Evolutionary conservation across 352 stramenopile species (phyloP), one percentile per base, ranked within the genome.

Genomic region (Pythium dissotocum): DNA sequence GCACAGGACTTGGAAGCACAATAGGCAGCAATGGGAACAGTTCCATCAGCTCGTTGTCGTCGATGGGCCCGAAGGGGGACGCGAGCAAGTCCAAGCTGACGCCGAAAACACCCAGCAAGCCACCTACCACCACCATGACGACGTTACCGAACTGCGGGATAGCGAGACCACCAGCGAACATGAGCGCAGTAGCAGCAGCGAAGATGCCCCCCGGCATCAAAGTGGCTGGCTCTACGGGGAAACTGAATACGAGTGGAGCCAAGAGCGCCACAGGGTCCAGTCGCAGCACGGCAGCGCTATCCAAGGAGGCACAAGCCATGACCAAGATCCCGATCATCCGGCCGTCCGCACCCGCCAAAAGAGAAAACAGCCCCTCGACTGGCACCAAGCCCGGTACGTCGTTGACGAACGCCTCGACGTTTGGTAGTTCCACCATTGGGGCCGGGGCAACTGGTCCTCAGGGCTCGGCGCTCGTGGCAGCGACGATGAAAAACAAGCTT

Each of bases 281-380:
- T 10, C 70, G 83, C 32, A 78, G 59, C 24, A 77, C 66, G 21
- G 73, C 78, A 4, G 75, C 76, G 7, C 42, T 82, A 6, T 67
- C 75, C 1, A 90, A 89, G n/a, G 82, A 91, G 30, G 38, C 69
- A 0, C 72, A 69, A 12, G 48, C 57, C 6, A 78, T 90, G 65
- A 91, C 83, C 18, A 91, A 91, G 61, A 91, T 91, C 67, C 83
- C 83, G 14, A 91, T 89, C 67, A 91, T 90, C 32, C 74, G 81
- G 16, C 83, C 83, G 32, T 82, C 81, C 0, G 83, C 83, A n/a
- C 83, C 81, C 30, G 78, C 81, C 26, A 91, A 91, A 63, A 77
- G 83, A 38, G 83, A 91, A 66, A 82, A 72, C 58, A 91, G 83
- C 57, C 83, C 83, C 13, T 87, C 77, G 7, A 77, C 65, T 12